These are phyloP conservation scores for Claviceps spartinae DNA, from an alignment of 2,329 filamentous ascomycete genomes.

Conservation along the genomic window DNA sequence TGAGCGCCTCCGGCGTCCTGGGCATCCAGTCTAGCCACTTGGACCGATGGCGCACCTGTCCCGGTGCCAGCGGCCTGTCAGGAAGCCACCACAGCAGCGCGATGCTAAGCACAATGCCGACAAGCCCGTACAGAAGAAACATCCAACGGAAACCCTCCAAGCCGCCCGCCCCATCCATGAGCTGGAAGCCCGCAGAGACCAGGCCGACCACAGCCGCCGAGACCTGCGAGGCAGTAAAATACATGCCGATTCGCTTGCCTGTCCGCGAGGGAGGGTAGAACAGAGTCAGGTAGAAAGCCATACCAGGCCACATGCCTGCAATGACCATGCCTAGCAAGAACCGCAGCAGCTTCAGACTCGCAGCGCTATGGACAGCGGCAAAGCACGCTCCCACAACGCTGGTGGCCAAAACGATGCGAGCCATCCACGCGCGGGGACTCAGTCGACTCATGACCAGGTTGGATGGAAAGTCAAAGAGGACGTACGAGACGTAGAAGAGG, in stretches of 20 bases:
- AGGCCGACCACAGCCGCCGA: slow-evolving; percentile 81
- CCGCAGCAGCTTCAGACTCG: slow-evolving; percentile 79
- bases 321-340: slow-evolving; percentile 78
- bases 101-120: slow-evolving; percentile 59
- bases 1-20: slow-evolving; percentile 53
- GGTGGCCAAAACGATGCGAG: slow-evolving; percentile 76
- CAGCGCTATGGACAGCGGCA: slow-evolving; percentile 65
- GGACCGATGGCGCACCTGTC: slow-evolving; percentile 37
- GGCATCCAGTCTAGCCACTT: slow-evolving; percentile 54
- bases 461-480: slow-evolving; percentile 77
- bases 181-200: slow-evolving; percentile 80
- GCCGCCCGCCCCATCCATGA: slow-evolving; percentile 69
- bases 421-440: slow-evolving; percentile 83
- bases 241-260: slow-evolving; percentile 77
- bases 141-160: slow-evolving; percentile 83
- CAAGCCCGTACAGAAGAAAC: slow-evolving; percentile 76
- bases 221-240: slow-evolving; percentile 79
- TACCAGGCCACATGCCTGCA: slow-evolving; percentile 89
- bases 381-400: slow-evolving; percentile 75
- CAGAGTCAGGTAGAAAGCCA: slow-evolving; percentile 83
- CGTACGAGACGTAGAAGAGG: slow-evolving; percentile 85
- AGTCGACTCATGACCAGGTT: slow-evolving; percentile 80
- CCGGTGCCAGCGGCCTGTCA: slow-evolving; percentile 64
- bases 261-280: slow-evolving; percentile 83
- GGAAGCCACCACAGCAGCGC: slow-evolving; percentile 80